These are phyloP conservation scores for Aspergillus ochraceoroseus DNA, from an alignment of 2,329 filamentous ascomycete genomes.

Conservation along the genomic window DNA sequence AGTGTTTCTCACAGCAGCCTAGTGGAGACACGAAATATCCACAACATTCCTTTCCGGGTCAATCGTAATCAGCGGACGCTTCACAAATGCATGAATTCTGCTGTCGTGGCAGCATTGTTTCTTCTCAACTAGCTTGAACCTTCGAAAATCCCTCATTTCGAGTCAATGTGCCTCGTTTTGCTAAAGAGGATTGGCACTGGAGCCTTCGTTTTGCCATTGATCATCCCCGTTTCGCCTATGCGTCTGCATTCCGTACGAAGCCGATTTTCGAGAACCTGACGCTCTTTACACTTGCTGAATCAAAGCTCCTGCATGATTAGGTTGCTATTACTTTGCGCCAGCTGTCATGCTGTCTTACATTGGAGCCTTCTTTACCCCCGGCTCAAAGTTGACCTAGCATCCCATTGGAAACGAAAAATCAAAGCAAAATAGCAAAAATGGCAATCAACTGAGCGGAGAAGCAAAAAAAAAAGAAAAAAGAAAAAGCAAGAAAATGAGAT, in stretches of 20 bases:
- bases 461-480: slow-evolving; percentile 1
- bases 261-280: slow-evolving; percentile 21
- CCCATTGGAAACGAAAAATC: slow-evolving; percentile 12
- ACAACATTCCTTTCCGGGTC: slow-evolving; percentile 31
- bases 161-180: slow-evolving; percentile 21
- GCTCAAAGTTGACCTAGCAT: slow-evolving; percentile 26
- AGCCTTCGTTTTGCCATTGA: slow-evolving; percentile 28
- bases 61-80: slow-evolving; percentile 33
- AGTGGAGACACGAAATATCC: slow-evolving; percentile 37
- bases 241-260: slow-evolving; percentile 30
- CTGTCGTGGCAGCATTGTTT: slow-evolving; percentile 36
- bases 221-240: slow-evolving; percentile 30
- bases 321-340: slow-evolving; percentile 32
- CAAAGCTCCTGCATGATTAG: slow-evolving; percentile 33
- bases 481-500: neutral
- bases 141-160: slow-evolving; percentile 37
- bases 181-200: slow-evolving; percentile 27
- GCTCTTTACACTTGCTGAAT: slow-evolving; percentile 26
- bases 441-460: slow-evolving; percentile 19
- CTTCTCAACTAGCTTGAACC: slow-evolving; percentile 28
- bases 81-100: slow-evolving; percentile 38
- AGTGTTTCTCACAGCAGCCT: slow-evolving; percentile 33
- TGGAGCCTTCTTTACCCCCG: slow-evolving; percentile 21
- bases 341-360: slow-evolving; percentile 33
- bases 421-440: slow-evolving; percentile 11